These are phyloP conservation scores for Dalbergia cochinchinensis DNA, from an alignment of 306 rosid genomes.

Conservation along the genomic window DNA sequence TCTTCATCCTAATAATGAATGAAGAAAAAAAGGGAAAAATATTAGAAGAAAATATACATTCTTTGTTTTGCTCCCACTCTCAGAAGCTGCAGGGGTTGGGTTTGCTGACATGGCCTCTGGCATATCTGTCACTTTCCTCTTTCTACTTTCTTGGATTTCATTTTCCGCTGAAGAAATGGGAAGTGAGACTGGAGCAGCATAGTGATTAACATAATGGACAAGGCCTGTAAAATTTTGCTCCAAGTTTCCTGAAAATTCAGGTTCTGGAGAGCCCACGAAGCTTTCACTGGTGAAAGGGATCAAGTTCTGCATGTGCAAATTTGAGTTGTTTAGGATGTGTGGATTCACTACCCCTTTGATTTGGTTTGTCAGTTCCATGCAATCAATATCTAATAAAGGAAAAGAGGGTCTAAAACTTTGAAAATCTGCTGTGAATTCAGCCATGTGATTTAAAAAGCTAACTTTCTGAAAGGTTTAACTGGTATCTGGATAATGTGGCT, in stretches of 20 bases:
- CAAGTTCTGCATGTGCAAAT: slow-evolving; percentile 53
- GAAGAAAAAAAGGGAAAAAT: neutral
- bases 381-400: slow-evolving; percentile 62
- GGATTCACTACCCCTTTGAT: slow-evolving; percentile 42
- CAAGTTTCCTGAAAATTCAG: slow-evolving; percentile 56
- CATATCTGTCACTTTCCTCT: slow-evolving; percentile 59
- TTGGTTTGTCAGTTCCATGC: slow-evolving; percentile 56
- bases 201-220: slow-evolving; percentile 46
- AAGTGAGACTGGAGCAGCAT: slow-evolving; percentile 31
- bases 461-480: slow-evolving; percentile 39
- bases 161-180: slow-evolving; percentile 41
- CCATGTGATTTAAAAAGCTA: slow-evolving; percentile 56
- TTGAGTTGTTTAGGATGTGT: slow-evolving; percentile 49
- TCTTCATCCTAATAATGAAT: neutral
- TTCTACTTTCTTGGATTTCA: slow-evolving; percentile 54
- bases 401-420: slow-evolving; percentile 57
- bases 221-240: slow-evolving; percentile 48
- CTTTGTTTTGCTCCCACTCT: slow-evolving; percentile 55
- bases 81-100: slow-evolving; percentile 63
- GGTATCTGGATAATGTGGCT: slow-evolving; percentile 55
- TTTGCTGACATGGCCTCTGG: slow-evolving; percentile 60
- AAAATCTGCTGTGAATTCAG: slow-evolving; percentile 64
- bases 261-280: slow-evolving; percentile 50
- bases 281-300: slow-evolving; percentile 59
- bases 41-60: slow-evolving; percentile 52